Conservation (phyloP, 768 basidiomycete species). For the Sporobolomyces roseus region DNA sequence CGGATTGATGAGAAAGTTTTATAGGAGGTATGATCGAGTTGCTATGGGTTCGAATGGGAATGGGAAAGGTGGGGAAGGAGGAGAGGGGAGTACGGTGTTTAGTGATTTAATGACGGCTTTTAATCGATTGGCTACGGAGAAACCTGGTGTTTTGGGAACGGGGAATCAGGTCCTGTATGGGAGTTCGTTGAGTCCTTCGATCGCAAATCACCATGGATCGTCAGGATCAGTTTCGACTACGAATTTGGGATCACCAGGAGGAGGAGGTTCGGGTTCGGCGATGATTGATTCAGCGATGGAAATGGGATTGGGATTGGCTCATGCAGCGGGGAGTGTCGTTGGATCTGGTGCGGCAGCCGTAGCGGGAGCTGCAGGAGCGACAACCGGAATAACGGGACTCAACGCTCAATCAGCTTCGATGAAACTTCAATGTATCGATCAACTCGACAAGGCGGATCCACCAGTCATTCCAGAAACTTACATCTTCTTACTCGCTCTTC, state of each 20-base stretch:
- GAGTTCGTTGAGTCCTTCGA: conserved; percentile 57
- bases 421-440: conserved; percentile 66
- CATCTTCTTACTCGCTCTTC: conserved; percentile 83
- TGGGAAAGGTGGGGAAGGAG: background rate
- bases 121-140: conserved; percentile 82
- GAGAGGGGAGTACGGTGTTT: conserved; percentile 56
- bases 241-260: background rate
- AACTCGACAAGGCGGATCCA: conserved; percentile 93
- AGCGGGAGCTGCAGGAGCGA: conserved; percentile 57
- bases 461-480: conserved; percentile 91
- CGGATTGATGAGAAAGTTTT: conserved; percentile 71
- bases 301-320: conserved; percentile 35
- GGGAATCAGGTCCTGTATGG: conserved; percentile 70
- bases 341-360: conserved; percentile 32
- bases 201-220: background rate
- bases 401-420: conserved; percentile 19
- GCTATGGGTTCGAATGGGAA: background rate
- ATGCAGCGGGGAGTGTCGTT: conserved; percentile 30
- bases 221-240: conserved; percentile 21
- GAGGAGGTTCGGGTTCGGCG: conserved; percentile 5
- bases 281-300: conserved; percentile 38
- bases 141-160: conserved; percentile 75
- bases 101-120: conserved; percentile 73
- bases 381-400: conserved; percentile 63
- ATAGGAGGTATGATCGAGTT: conserved; percentile 64